phyloP scores from a whole-genome alignment of 495 filamentous ascomycete genomes.

The Penicillium silybi region DNA sequence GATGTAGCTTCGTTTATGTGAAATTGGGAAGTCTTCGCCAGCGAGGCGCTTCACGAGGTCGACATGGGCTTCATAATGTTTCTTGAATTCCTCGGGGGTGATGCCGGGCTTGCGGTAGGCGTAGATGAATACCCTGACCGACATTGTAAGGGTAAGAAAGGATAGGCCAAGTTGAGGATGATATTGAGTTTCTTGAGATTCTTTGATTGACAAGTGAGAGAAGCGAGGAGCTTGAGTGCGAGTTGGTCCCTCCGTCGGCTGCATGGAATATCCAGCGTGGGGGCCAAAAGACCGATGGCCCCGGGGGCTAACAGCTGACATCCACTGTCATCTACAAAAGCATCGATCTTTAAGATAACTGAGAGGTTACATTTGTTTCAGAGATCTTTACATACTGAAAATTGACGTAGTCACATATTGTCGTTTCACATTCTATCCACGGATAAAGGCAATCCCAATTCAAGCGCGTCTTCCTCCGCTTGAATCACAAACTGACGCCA shows the following conservation, averaged over 20 bases:
- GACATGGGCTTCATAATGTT: conserved; percentile 19
- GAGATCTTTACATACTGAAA: neutral
- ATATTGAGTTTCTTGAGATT: no score
- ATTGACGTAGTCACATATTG: neutral
- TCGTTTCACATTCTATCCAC: neutral
- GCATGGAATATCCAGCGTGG: neutral
- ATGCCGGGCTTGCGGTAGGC: conserved; percentile 22
- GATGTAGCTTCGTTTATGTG: conserved; percentile 23
- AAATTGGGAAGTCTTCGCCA: conserved; percentile 16
- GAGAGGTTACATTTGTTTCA: neutral
- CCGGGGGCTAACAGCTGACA: neutral
- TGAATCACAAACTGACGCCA: conserved; percentile 1
- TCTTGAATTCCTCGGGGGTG: conserved; percentile 20
- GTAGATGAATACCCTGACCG: conserved; percentile 15
- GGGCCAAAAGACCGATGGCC: neutral
- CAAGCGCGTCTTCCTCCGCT: neutral
- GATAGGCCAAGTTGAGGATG: no score
- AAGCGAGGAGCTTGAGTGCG: neutral
- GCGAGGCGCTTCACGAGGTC: conserved; percentile 13
- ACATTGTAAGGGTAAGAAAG: conserved; percentile 7
- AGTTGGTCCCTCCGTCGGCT: neutral
- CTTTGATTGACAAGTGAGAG: no score
- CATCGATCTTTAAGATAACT: neutral
- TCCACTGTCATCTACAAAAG: no score
- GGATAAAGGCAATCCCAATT: neutral